A percentile compares a stretch with the other conserved stretches of the same genome.
phyloP scores from a whole-genome alignment of 352 stramenopile species.

The Pythium aquatile region DNA sequence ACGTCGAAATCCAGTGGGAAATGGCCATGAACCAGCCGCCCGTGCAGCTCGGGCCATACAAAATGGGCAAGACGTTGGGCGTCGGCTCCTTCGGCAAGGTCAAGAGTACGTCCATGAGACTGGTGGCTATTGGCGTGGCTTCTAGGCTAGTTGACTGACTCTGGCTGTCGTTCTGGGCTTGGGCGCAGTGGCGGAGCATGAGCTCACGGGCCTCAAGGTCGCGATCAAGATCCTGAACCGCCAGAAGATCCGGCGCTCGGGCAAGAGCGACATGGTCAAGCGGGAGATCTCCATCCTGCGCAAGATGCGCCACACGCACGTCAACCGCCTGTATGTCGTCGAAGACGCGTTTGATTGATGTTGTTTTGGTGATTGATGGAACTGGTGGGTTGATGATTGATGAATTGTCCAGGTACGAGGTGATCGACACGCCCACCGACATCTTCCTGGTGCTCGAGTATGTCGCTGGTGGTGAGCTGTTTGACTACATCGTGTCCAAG shows the following conservation, averaged over 20 bases:
- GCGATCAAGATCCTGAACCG: conserved; percentile 99
- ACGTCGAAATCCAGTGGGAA: background rate
- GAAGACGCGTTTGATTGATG: conserved; percentile 45
- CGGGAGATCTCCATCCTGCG: conserved; percentile 99
- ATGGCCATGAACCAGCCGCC: conserved; percentile 79
- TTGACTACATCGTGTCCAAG: conserved; percentile 99
- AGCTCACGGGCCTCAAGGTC: conserved; percentile 98
- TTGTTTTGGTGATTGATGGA: background rate
- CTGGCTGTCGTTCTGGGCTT: background rate
- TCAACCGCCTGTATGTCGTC: conserved; percentile 99
- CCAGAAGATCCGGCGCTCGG: conserved; percentile 97
- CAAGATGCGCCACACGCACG: conserved; percentile 98
- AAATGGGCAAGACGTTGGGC: conserved; percentile 98
- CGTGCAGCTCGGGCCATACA: conserved; percentile 97
- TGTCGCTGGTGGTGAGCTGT: conserved; percentile 92
- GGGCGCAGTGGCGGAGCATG: conserved; percentile 97
- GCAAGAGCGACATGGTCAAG: conserved; percentile 99
- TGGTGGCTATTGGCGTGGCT: background rate
- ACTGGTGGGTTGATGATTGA: background rate
- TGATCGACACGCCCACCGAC: conserved; percentile 99
- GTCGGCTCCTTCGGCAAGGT: conserved; percentile 99
- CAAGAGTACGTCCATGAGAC: conserved; percentile 79
- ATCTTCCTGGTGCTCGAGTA: conserved; percentile 97
- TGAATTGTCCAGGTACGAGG: conserved; percentile 90
- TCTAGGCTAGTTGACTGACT: background rate